phyloP scores from a whole-genome alignment of 1,284 basidiomycete species.

The Papiliotrema fonsecae region DNA sequence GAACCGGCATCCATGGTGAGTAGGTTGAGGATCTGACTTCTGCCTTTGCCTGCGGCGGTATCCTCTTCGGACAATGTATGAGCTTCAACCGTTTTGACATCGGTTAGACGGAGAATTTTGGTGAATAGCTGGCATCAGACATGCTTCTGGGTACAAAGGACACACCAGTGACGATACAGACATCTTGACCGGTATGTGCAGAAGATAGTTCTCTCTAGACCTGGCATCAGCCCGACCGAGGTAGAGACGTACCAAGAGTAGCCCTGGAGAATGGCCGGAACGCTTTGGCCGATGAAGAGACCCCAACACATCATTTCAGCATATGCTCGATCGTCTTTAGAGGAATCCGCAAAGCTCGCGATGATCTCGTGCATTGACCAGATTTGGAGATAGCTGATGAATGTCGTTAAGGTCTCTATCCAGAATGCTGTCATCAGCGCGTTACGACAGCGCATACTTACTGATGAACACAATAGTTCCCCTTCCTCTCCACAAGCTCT shows the following conservation, averaged over 20 bases:
- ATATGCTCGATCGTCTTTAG: slow-evolving; percentile 30
- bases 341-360: slow-evolving; percentile 23
- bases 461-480: slow-evolving; percentile 26
- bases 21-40: slow-evolving; percentile 41
- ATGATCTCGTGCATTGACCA: slow-evolving; percentile 41
- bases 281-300: slow-evolving; percentile 36
- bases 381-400: slow-evolving; percentile 31
- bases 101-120: slow-evolving; percentile 42
- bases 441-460: slow-evolving; percentile 17
- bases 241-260: slow-evolving; percentile 16
- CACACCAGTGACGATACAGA: slow-evolving; percentile 35
- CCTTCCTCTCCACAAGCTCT: slow-evolving; percentile 29
- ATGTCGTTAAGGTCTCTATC: slow-evolving; percentile 27
- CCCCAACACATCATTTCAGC: slow-evolving; percentile 43
- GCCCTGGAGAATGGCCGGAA: slow-evolving; percentile 24
- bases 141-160: background rate
- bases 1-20: slow-evolving; percentile 39
- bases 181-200: slow-evolving; percentile 41
- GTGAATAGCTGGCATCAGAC: slow-evolving; percentile 30
- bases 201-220: slow-evolving; percentile 41
- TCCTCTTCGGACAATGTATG: slow-evolving; percentile 27
- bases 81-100: slow-evolving; percentile 42
- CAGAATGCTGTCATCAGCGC: slow-evolving; percentile 18
- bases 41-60: slow-evolving; percentile 24
- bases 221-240: slow-evolving; percentile 12